Evolutionary conservation across 2,329 filamentous ascomycete genomes (phyloP).

Genomic region (Alternaria atra): DNA sequence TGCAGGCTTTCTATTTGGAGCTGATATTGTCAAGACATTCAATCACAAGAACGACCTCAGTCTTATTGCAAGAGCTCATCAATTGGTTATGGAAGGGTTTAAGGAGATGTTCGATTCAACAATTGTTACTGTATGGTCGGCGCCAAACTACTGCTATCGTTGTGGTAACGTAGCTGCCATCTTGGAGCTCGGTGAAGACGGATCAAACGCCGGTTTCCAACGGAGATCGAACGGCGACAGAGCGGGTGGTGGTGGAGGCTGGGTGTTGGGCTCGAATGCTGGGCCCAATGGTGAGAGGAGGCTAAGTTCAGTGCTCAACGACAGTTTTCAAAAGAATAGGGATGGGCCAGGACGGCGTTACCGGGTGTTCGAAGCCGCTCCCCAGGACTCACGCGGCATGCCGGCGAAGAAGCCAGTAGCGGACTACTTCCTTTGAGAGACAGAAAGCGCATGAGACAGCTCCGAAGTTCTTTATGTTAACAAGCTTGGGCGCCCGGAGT

Average conservation of each 20-base stretch:
- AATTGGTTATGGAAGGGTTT: conserved; percentile 99
- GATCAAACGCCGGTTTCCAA: conserved; percentile 60
- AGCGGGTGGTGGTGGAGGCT: conserved; percentile 55
- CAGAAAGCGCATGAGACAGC: neutral
- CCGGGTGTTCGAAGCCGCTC: conserved; percentile 93
- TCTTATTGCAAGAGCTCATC: conserved; percentile 91
- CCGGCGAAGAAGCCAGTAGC: conserved; percentile 98
- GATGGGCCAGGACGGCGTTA: conserved; percentile 87
- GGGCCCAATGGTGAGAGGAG: conserved; percentile 45
- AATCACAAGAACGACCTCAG: conserved; percentile 94
- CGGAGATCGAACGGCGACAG: conserved; percentile 72
- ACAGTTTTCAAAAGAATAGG: conserved; percentile 55
- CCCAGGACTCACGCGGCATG: conserved; percentile 96
- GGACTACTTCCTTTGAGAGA: conserved; percentile 82
- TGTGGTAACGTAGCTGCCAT: conserved; percentile 80
- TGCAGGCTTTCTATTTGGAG: conserved; percentile 93
- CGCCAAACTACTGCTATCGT: conserved; percentile 75
- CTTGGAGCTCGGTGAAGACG: conserved; percentile 89
- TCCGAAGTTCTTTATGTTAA: conserved; percentile 1
- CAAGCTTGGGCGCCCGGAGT: conserved; percentile 11
- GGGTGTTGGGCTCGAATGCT: conserved; percentile 46
- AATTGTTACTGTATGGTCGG: conserved; percentile 94
- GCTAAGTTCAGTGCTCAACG: conserved; percentile 51
- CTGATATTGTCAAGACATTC: conserved; percentile 92
- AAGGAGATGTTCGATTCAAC: conserved; percentile 94